Conservation (phyloP, 139 green algal genomes). For the Dunaliella sp. region DNA sequence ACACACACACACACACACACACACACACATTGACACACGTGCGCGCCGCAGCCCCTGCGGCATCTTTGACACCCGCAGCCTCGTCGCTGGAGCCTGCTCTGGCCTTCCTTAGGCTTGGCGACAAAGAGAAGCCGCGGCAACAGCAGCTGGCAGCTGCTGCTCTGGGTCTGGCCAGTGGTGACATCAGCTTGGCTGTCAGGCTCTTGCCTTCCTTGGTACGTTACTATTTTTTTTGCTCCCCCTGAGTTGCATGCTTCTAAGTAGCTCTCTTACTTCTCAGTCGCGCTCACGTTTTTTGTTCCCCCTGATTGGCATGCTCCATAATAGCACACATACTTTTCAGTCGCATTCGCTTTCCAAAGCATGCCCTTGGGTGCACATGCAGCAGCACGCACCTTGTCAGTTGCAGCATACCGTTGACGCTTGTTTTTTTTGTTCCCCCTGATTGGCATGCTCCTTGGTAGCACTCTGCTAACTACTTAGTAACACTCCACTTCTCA, state of each 20-base stretch:
- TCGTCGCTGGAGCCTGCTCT: background rate
- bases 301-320: background rate
- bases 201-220: constrained; percentile 18
- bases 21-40: background rate
- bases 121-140: background rate
- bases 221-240: background rate
- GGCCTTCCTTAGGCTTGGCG: constrained; percentile 7
- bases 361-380: background rate
- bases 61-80: background rate
- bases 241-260: no score
- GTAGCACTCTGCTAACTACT: no score
- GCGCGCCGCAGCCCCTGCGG: background rate
- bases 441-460: no score
- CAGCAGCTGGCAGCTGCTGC: background rate
- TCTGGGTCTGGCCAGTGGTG: background rate
- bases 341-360: background rate
- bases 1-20: background rate
- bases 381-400: no score
- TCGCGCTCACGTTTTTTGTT: background rate
- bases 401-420: no score
- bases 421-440: background rate
- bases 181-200: constrained; percentile 18
- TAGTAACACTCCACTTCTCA: no score
- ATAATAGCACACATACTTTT: background rate
- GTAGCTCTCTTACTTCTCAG: background rate